Evolutionary conservation across 2,329 filamentous ascomycete genomes (phyloP).

Genomic region (Colletotrichum incanum): DNA sequence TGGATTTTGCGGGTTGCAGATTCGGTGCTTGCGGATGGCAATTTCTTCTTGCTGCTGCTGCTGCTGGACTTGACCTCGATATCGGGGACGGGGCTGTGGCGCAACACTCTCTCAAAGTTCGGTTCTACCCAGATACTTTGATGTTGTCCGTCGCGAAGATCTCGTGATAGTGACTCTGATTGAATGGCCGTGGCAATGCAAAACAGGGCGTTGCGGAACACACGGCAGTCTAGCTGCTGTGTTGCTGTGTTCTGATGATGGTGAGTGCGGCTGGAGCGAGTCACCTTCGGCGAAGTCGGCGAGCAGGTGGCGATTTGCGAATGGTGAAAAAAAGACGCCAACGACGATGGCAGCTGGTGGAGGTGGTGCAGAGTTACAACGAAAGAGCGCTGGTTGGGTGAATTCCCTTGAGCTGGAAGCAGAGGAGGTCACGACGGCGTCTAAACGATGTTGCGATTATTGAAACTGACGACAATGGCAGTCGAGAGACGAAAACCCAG

Average conservation of each 20-base stretch:
- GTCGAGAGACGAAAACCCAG: conserved; percentile 18
- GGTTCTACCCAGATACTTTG: conserved; percentile 13
- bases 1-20: conserved; percentile 40
- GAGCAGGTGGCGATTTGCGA: conserved; percentile 23
- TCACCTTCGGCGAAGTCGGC: conserved; percentile 21
- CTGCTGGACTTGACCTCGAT: conserved; percentile 28
- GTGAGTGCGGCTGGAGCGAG: conserved; percentile 5
- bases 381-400: conserved; percentile 6
- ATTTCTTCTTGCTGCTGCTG: not conserved
- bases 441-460: conserved; percentile 9
- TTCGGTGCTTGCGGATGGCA: conserved; percentile 32
- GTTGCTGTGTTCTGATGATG: conserved; percentile 5
- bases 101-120: conserved; percentile 9
- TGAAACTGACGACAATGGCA: conserved; percentile 36
- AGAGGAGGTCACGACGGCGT: conserved; percentile 4
- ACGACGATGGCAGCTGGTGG: conserved; percentile 27
- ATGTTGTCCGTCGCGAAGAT: conserved; percentile 5
- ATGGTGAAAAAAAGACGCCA: conserved; percentile 14
- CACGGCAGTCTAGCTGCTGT: conserved; percentile 8
- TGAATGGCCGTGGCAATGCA: conserved; percentile 5
- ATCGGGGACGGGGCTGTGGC: conserved; percentile 21
- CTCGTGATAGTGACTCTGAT: conserved; percentile 1
- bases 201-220: not conserved
- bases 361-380: not conserved
- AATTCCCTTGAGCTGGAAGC: conserved; percentile 6